Conservation (phyloP, 1,284 basidiomycete genomes). For the Ganoderma lingzhi region DNA sequence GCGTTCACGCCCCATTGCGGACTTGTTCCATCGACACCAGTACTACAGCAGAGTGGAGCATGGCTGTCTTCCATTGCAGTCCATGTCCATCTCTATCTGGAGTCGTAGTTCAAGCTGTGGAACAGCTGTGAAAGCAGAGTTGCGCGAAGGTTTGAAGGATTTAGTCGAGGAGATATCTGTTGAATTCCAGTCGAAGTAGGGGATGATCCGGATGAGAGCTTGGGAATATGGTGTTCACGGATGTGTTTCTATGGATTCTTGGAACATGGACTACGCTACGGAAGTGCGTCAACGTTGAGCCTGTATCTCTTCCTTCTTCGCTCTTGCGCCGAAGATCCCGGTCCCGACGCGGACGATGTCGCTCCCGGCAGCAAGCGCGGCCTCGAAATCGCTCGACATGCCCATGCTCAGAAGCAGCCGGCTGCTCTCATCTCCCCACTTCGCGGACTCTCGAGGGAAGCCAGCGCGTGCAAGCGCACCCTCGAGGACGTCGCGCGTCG, state of each 20-base stretch:
- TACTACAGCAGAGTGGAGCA: neutral
- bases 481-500: slow-evolving; percentile 68
- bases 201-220: neutral
- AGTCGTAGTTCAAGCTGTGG: neutral
- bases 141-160: neutral
- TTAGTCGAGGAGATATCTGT: neutral
- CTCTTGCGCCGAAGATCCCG: slow-evolving; percentile 85
- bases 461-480: slow-evolving; percentile 49
- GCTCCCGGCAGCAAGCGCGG: slow-evolving; percentile 86
- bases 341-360: slow-evolving; percentile 93
- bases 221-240: neutral
- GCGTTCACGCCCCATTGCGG: too few species aligned
- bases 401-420: slow-evolving; percentile 92
- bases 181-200: neutral
- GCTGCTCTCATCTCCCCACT: slow-evolving; percentile 61
- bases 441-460: slow-evolving; percentile 36
- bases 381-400: slow-evolving; percentile 96
- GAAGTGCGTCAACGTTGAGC: slow-evolving; percentile 4
- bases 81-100: neutral
- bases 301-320: slow-evolving; percentile 52
- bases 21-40: too few species aligned
- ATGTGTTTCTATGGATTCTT: neutral
- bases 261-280: neutral
- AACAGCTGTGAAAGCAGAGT: neutral
- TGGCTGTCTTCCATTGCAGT: neutral